Evolutionary conservation across 148 eudicot species (phyloP).

Genomic region (Polygonum aviculare): DNA sequence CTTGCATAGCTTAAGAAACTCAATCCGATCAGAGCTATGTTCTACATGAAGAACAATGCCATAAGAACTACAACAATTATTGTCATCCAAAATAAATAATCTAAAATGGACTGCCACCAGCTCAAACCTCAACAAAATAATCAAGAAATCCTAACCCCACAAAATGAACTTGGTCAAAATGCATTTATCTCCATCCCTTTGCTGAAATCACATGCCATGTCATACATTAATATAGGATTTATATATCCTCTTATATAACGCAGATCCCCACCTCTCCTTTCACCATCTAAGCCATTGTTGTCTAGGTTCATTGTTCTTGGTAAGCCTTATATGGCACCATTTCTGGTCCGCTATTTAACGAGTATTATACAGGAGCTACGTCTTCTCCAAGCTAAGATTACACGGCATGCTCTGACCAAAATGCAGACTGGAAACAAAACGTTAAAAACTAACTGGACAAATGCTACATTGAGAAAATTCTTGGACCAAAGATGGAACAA

Average conservation of each 20-base stretch:
- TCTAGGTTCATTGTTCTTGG: background rate
- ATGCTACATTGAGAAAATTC: background rate
- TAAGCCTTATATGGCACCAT: background rate
- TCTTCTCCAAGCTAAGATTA: background rate
- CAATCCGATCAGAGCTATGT: slow-evolving; percentile 50
- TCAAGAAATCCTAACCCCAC: too few species aligned
- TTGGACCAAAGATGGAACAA: background rate
- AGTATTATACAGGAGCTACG: background rate
- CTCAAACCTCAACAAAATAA: too few species aligned
- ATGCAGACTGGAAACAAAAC: background rate
- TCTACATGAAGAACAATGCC: slow-evolving; percentile 26
- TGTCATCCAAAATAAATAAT: background rate
- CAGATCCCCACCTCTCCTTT: background rate
- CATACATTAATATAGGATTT: background rate
- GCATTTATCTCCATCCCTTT: background rate
- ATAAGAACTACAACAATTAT: background rate
- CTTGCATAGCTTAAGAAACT: slow-evolving; percentile 73
- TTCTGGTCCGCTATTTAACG: background rate
- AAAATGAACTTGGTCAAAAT: too few species aligned
- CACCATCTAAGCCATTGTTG: background rate
- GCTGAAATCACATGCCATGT: background rate
- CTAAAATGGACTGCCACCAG: too few species aligned
- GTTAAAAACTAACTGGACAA: background rate
- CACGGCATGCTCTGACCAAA: background rate
- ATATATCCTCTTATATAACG: background rate